These are phyloP conservation scores for Eutypella sp. DNA, from an alignment of 2,329 filamentous ascomycete species.

Conservation along the genomic window DNA sequence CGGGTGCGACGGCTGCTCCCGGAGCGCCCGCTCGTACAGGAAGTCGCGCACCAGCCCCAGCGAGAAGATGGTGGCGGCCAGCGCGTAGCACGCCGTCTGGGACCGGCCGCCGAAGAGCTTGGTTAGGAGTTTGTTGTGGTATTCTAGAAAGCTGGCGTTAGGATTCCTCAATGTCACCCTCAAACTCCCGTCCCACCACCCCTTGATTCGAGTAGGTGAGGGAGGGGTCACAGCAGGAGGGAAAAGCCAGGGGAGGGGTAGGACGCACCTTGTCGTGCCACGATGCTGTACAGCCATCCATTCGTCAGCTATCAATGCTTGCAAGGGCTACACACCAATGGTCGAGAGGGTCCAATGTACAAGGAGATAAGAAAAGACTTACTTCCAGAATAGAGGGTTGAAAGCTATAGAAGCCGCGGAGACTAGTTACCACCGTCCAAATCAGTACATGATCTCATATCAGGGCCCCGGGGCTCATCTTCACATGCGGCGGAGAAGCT, in stretches of 20 bases:
- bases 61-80: constrained; percentile 85
- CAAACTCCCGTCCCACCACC: too few species aligned
- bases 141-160: constrained; percentile 64
- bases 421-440: too few species aligned
- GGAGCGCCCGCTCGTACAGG: constrained; percentile 80
- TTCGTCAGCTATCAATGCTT: constrained; percentile 27
- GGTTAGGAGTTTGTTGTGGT: constrained; percentile 83
- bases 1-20: constrained; percentile 69
- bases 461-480: too few species aligned
- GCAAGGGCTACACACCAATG: constrained; percentile 2
- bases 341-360: not conserved
- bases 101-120: constrained; percentile 77
- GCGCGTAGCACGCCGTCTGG: constrained; percentile 79
- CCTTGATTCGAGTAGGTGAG: constrained; percentile 6
- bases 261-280: constrained; percentile 70
- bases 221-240: constrained; percentile 8
- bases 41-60: constrained; percentile 85
- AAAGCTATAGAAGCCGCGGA: constrained; percentile 80
- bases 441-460: too few species aligned
- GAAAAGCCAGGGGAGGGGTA: not conserved
- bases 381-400: constrained; percentile 99
- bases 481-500: constrained; percentile 9
- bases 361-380: constrained; percentile 35
- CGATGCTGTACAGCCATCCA: constrained; percentile 56
- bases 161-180: too few species aligned